Conservation (phyloP, 352 stramenopile genomes). For the Phytophthora quininea region DNA sequence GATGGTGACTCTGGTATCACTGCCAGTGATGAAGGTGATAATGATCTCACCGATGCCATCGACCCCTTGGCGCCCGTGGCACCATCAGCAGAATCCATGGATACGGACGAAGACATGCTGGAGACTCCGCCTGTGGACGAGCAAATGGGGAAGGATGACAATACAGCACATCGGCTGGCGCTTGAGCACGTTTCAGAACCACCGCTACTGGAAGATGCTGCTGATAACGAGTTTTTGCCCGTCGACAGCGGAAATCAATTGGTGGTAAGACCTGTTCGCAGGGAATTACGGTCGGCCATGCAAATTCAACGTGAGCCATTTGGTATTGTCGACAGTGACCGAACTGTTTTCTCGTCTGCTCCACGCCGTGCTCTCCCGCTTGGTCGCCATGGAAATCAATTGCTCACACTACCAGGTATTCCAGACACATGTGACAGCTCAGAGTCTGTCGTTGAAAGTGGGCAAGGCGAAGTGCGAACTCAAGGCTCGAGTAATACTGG, state of each 20-base stretch:
- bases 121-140: neutral
- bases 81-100: neutral
- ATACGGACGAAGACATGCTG: constrained; percentile 8
- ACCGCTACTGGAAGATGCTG: neutral
- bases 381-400: neutral
- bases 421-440: neutral
- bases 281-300: neutral
- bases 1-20: neutral
- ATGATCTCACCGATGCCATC: neutral
- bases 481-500: neutral
- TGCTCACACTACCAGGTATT: neutral
- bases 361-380: neutral
- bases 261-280: neutral
- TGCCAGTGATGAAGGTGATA: neutral
- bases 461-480: neutral
- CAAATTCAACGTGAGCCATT: neutral
- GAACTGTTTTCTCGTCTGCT: neutral
- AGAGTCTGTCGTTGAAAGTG: neutral
- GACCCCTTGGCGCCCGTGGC: too few relatives aligned
- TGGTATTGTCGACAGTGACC: neutral
- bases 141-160: constrained; percentile 5
- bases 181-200: neutral
- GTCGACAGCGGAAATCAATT: neutral
- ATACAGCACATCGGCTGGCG: neutral
- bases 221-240: neutral